Conservation (phyloP, 495 filamentous ascomycete genomes). For the Penicillium ucsense region DNA sequence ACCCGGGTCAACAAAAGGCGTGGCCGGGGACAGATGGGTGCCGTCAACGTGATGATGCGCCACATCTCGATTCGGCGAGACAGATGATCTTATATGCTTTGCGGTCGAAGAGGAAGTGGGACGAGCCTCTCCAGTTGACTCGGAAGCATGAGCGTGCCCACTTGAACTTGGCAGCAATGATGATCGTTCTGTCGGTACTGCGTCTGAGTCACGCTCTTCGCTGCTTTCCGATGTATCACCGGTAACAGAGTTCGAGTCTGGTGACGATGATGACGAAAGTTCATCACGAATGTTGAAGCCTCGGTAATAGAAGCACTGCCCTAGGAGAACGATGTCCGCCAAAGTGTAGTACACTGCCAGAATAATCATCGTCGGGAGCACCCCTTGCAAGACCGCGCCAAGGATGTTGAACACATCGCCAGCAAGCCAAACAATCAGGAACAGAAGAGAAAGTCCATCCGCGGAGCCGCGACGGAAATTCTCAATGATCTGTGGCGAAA, state of each 20-base stretch:
- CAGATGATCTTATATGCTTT: slow-evolving; percentile 18
- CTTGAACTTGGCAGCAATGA: slow-evolving; percentile 21
- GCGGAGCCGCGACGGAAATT: slow-evolving; percentile 83
- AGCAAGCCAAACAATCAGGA: slow-evolving; percentile 81
- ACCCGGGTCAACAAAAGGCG: slow-evolving; percentile 48
- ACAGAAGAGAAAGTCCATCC: slow-evolving; percentile 80
- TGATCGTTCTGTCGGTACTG: slow-evolving; percentile 24
- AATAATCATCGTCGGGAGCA: slow-evolving; percentile 93
- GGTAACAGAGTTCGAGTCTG: slow-evolving; percentile 2
- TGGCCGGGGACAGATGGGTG: slow-evolving; percentile 72
- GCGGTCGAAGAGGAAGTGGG: slow-evolving; percentile 4
- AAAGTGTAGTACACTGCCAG: slow-evolving; percentile 92
- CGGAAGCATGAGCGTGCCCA: slow-evolving; percentile 8
- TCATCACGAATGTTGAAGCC: slow-evolving; percentile 65
- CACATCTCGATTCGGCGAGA: slow-evolving; percentile 23
- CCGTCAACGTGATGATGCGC: slow-evolving; percentile 36
- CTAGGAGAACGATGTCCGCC: slow-evolving; percentile 79
- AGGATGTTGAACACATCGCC: slow-evolving; percentile 97
- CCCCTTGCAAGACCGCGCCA: slow-evolving; percentile 84
- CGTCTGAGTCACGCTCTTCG: slow-evolving; percentile 7
- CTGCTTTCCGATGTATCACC: slow-evolving; percentile 7
- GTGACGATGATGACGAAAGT: slow-evolving; percentile 14
- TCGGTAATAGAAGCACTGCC: slow-evolving; percentile 89
- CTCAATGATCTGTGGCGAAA: slow-evolving; percentile 92
- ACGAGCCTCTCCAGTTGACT: slow-evolving; percentile 1